These are phyloP conservation scores for Fusarium gaditjirri DNA, from an alignment of 2,329 filamentous ascomycete genomes.

Conservation along the genomic window DNA sequence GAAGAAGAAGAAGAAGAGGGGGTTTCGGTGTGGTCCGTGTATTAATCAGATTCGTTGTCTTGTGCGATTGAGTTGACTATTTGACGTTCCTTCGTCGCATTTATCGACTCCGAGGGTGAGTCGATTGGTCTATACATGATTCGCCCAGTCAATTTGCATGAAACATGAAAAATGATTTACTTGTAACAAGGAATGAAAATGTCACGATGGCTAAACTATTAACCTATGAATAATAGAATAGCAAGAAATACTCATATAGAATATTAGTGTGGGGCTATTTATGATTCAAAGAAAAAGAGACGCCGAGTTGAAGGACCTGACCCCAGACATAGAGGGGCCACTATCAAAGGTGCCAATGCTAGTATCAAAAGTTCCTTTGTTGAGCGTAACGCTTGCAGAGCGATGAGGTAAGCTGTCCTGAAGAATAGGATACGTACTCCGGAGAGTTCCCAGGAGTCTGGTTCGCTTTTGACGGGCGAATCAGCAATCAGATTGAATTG, in stretches of 20 bases:
- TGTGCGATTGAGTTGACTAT: neutral
- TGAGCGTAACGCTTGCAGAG: neutral
- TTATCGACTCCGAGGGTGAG: neutral
- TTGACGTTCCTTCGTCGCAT: neutral
- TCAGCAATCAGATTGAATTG: constrained; percentile 6
- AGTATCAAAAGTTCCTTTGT: constrained; percentile 44
- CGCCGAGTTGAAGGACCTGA: constrained; percentile 17
- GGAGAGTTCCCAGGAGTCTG: constrained; percentile 24
- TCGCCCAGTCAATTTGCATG: neutral
- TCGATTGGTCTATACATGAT: neutral
- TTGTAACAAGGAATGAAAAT: neutral
- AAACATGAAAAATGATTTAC: constrained; percentile 1
- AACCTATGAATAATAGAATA: constrained; percentile 18
- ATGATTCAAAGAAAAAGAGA: constrained; percentile 13
- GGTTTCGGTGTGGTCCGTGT: neutral
- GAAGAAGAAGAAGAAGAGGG: neutral
- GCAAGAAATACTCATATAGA: neutral
- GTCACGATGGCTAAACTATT: neutral
- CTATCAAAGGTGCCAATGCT: constrained; percentile 46
- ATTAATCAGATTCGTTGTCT: neutral
- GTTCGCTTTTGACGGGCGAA: constrained; percentile 23
- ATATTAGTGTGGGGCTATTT: constrained; percentile 16
- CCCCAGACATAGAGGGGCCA: constrained; percentile 34
- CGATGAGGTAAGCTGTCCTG: constrained; percentile 23
- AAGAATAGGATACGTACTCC: constrained; percentile 14